phyloP scores from a whole-genome alignment of 2,329 filamentous ascomycete species.

The Cytospora mali region DNA sequence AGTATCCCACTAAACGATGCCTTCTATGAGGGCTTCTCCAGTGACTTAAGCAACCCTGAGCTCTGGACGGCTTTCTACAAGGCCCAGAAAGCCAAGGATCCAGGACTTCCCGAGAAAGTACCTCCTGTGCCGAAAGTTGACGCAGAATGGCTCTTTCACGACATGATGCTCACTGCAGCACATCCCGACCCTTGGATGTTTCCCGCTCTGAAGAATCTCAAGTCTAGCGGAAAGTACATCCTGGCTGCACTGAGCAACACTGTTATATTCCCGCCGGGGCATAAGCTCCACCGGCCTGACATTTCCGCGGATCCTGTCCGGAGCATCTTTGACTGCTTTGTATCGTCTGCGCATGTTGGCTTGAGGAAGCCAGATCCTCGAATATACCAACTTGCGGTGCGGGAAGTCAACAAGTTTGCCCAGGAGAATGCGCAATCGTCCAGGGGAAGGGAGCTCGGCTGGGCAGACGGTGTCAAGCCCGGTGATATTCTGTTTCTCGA shows the following conservation, averaged over 20 bases:
- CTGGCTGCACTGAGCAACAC: conserved; percentile 90
- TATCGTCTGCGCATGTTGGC: conserved; percentile 84
- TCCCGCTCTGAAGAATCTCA: conserved; percentile 74
- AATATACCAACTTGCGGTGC: conserved; percentile 77
- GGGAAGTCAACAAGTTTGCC: conserved; percentile 65
- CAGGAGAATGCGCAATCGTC: conserved; percentile 49
- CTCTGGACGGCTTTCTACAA: conserved; percentile 71
- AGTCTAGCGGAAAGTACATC: conserved; percentile 65
- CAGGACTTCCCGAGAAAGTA: conserved; percentile 42
- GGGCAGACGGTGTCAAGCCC: conserved; percentile 56
- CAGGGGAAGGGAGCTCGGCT: conserved; percentile 45
- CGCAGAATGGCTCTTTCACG: conserved; percentile 78
- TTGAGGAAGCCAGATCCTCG: conserved; percentile 82
- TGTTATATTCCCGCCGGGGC: conserved; percentile 77
- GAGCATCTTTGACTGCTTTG: conserved; percentile 79
- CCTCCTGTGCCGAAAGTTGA: conserved; percentile 75
- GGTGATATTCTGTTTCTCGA: conserved; percentile 84
- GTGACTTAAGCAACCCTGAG: conserved; percentile 66
- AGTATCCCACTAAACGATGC: conserved; percentile 72
- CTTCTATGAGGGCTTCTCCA: conserved; percentile 77
- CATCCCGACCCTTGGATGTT: conserved; percentile 84
- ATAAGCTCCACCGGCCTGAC: conserved; percentile 64
- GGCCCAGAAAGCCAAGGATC: conserved; percentile 46
- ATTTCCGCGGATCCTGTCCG: conserved; percentile 60
- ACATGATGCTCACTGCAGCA: conserved; percentile 80